A percentile compares a stretch with the other conserved stretches of the same genome.
Evolutionary conservation across 2,329 filamentous ascomycete genomes (phyloP).

Genomic region (Furcasterigmium furcatum): DNA sequence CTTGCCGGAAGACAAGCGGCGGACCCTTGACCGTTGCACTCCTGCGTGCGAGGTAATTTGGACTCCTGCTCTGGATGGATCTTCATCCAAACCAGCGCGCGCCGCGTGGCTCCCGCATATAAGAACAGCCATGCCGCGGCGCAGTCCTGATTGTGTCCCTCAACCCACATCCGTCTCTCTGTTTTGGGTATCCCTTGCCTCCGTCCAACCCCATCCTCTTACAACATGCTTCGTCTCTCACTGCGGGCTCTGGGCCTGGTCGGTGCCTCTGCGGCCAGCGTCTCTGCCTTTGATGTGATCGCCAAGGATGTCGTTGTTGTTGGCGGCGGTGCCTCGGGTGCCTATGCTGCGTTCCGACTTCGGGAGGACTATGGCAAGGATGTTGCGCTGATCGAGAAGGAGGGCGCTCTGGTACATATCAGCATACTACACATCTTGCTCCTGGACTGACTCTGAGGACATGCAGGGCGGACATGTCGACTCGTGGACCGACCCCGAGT

Average conservation of each 20-base stretch:
- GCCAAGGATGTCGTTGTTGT: conserved; percentile 29
- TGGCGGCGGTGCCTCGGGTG: conserved; percentile 31
- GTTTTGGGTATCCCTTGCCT: no score
- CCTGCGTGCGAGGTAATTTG: no score
- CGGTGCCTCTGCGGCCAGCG: not conserved
- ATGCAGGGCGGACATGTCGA: conserved; percentile 44
- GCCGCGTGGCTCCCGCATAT: no score
- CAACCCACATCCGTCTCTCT: no score
- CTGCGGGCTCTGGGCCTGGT: not conserved
- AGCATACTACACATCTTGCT: conserved; percentile 2
- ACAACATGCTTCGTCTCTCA: not conserved
- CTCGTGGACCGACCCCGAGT: conserved; percentile 40
- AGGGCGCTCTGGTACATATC: conserved; percentile 22
- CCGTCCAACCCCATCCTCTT: no score
- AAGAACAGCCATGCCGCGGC: no score
- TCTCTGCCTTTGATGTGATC: conserved; percentile 5
- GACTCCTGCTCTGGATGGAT: no score
- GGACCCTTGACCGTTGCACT: no score
- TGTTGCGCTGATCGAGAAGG: conserved; percentile 29
- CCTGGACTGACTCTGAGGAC: not conserved
- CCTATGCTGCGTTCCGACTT: conserved; percentile 29
- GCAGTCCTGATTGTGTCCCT: no score
- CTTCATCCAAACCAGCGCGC: no score
- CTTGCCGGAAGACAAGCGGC: no score
- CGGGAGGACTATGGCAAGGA: conserved; percentile 28